Percentiles rank a stretch among this genome's conserved stretches.
Conservation (phyloP, 805 yeast species). For the Wickerhamia fluorescens region DNA sequence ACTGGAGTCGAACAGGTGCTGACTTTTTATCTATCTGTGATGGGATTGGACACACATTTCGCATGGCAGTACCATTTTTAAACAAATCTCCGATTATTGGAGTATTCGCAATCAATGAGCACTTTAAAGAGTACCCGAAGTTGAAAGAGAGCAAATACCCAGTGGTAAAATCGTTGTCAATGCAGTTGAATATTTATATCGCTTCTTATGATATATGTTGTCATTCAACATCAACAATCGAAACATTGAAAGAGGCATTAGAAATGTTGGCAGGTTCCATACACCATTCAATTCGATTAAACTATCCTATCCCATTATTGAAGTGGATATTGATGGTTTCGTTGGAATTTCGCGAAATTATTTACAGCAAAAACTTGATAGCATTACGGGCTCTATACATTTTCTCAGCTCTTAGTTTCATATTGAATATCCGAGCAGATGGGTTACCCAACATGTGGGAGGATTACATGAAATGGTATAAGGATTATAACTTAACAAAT, state of each 20-base stretch:
- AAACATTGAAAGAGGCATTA: constrained; percentile 5
- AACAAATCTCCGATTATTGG: no score
- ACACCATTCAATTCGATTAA: constrained; percentile 7
- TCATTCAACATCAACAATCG: constrained; percentile 1
- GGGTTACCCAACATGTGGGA: constrained; percentile 26
- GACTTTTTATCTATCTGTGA: constrained; percentile 16
- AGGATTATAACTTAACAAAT: constrained; percentile 5
- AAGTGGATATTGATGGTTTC: constrained; percentile 17
- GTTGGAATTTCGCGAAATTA: constrained; percentile 11
- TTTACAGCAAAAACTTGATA: constrained; percentile 14
- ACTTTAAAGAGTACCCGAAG: no score
- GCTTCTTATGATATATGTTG: background rate
- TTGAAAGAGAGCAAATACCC: constrained; percentile 5
- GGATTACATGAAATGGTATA: constrained; percentile 17
- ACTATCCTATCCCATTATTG: constrained; percentile 27
- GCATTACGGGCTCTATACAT: constrained; percentile 20
- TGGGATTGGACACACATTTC: constrained; percentile 11
- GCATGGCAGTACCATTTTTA: no score
- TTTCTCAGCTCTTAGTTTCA: constrained; percentile 12
- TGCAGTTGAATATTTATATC: constrained; percentile 2
- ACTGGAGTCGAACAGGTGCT: constrained; percentile 11
- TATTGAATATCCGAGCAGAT: constrained; percentile 15
- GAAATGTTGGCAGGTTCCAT: constrained; percentile 9
- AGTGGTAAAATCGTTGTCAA: constrained; percentile 4
- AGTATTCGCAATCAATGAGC: no score